Evolutionary conservation across 2,329 filamentous ascomycete genomes (phyloP), one percentile per base, ranked within the genome.

Genomic region (Davidsoniella neocaledoniae): DNA sequence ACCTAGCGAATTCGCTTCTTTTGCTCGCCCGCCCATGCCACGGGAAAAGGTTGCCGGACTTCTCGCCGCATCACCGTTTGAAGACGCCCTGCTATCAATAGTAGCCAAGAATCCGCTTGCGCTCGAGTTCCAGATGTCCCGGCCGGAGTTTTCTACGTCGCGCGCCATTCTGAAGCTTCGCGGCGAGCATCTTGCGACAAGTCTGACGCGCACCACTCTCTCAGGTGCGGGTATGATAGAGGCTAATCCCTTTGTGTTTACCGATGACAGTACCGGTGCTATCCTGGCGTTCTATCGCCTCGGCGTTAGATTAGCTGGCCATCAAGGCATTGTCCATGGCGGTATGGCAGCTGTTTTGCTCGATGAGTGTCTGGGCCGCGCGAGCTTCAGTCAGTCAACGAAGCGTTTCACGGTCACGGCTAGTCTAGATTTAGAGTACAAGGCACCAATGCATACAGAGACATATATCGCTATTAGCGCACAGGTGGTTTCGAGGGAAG

Each of bases 321-420:
- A 58, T 29, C 14, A 33, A 4, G 55, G 54, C 1, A 51, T 57
- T 9, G 51, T 57, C 3, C 56, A 58, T 33, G 57, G 57, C 7
- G 57, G 57, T 8, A 42, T 58, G 33, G 37, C 53, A 12, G 54
- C 56, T 1, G 44, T 52, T 16, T 40, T 58, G n/a, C 49, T 57
- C 6, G 57, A 58, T 43, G 56, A 56, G 16, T 53, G 53, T 21
- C 54, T 55, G 49, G 57, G 55, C 5, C 26, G 52, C 16, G 55
- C 52, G 26, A 44, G 44, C 17, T 52, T 57, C 14, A 46, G 52
- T 12, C 41, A 46, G 8, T 48, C 55, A 0, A 29, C 46, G 12
- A 51, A 51, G n/a, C 53, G 54, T 41, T 54, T 54, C 39, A 52
- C 52, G 1, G 56, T 54, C 16, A 58, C 57, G 2, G 53, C 54